These are phyloP conservation scores for Kingdonia uniflora DNA, from an alignment of 164 flowering plant species.

Conservation along the genomic window DNA sequence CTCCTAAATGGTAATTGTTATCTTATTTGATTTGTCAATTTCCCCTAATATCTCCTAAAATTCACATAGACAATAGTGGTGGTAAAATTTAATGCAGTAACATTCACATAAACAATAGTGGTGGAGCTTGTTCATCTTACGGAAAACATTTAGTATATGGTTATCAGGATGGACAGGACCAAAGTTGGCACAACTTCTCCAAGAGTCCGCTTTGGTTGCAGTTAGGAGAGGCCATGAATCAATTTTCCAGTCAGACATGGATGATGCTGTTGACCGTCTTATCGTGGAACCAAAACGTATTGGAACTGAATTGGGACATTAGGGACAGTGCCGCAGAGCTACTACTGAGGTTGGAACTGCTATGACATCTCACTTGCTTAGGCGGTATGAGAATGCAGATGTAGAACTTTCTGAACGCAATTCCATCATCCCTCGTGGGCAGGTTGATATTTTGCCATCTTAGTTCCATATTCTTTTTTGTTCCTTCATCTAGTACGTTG, in stretches of 20 bases:
- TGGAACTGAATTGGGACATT: constrained; percentile 75
- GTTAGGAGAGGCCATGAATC: constrained; percentile 72
- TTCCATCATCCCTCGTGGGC: constrained; percentile 83
- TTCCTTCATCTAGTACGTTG: background rate
- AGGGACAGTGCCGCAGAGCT: constrained; percentile 90
- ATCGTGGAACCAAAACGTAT: constrained; percentile 89
- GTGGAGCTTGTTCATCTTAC: background rate
- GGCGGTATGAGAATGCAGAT: constrained; percentile 62
- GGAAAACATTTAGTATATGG: constrained; percentile 32
- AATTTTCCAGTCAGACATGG: constrained; percentile 71
- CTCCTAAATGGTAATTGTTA: no score
- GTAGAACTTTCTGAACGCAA: constrained; percentile 79
- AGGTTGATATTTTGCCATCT: constrained; percentile 35
- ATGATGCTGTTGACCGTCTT: constrained; percentile 90
- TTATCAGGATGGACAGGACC: constrained; percentile 93
- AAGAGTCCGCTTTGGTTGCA: constrained; percentile 95
- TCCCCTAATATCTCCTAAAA: no score
- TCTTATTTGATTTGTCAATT: no score
- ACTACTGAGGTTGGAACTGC: constrained; percentile 86
- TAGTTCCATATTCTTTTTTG: background rate
- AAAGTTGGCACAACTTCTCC: constrained; percentile 81
- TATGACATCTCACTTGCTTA: constrained; percentile 73
- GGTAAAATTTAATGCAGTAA: background rate
- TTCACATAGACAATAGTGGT: no score
- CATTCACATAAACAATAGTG: constrained; percentile 1